Percentiles rank a stretch among this genome's conserved stretches.
Conservation (phyloP, 805 yeast genomes). For the Tetrapisispora phaffii region DNA sequence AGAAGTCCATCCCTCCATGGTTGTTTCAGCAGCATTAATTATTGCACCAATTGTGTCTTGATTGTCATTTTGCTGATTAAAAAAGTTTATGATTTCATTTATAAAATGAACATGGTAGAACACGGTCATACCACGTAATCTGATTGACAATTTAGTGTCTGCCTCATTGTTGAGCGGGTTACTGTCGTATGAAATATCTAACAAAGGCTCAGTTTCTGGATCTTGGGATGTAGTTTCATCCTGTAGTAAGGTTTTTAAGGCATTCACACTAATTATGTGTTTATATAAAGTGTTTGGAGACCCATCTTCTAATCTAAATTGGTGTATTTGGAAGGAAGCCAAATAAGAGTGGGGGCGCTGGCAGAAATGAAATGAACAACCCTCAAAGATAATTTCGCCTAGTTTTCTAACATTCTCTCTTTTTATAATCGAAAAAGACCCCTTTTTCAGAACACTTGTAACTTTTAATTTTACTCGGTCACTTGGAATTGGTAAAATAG, state of each 20-base stretch:
- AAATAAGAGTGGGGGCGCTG: slow-evolving; percentile 74
- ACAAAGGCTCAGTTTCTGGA: slow-evolving; percentile 44
- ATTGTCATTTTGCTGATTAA: slow-evolving; percentile 79
- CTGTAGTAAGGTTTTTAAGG: slow-evolving; percentile 33
- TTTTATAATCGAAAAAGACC: slow-evolving; percentile 56
- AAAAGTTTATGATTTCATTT: slow-evolving; percentile 64
- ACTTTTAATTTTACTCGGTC: slow-evolving; percentile 63
- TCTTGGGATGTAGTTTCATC: not conserved
- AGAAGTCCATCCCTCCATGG: slow-evolving; percentile 80
- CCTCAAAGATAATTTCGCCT: slow-evolving; percentile 75
- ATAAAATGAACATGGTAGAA: slow-evolving; percentile 80
- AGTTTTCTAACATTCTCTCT: slow-evolving; percentile 34
- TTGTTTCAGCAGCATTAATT: slow-evolving; percentile 89
- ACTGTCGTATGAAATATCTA: slow-evolving; percentile 70
- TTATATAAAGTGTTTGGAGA: slow-evolving; percentile 70
- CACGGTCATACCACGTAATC: slow-evolving; percentile 77
- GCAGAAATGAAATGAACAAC: slow-evolving; percentile 60
- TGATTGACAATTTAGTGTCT: slow-evolving; percentile 65
- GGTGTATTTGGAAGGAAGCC: slow-evolving; percentile 64
- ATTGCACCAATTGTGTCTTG: slow-evolving; percentile 83
- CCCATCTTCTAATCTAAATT: slow-evolving; percentile 81
- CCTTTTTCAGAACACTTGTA: slow-evolving; percentile 58
- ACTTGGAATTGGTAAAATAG: slow-evolving; percentile 49
- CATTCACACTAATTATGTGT: slow-evolving; percentile 78
- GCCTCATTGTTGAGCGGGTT: slow-evolving; percentile 81